Conservation (phyloP, 2,329 filamentous ascomycete species). For the Pleoardoris graminearum region DNA sequence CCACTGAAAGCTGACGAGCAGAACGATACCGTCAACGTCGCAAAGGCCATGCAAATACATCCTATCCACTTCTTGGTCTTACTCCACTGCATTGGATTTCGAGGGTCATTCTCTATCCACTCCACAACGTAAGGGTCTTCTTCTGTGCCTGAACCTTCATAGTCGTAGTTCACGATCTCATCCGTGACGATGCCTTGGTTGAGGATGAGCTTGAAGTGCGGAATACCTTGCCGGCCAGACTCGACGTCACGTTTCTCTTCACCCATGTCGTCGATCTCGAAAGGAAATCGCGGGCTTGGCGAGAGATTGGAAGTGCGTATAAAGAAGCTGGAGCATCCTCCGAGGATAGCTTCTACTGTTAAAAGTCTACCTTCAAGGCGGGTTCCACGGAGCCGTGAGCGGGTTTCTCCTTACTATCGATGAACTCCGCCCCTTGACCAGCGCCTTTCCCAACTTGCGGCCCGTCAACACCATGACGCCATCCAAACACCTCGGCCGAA, state of each 20-base stretch:
- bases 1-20: conserved; percentile 49
- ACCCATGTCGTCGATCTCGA: conserved; percentile 8
- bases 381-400: too few relatives aligned
- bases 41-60: conserved; percentile 46
- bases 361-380: too few relatives aligned
- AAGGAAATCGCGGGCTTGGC: neutral
- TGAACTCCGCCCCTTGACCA: too few relatives aligned
- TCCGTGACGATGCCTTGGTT: conserved; percentile 45
- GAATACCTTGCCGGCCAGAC: conserved; percentile 39
- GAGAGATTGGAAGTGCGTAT: neutral
- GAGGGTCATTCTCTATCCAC: conserved; percentile 52
- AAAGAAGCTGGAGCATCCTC: neutral
- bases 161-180: conserved; percentile 46
- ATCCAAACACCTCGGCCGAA: too few relatives aligned
- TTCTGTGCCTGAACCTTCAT: conserved; percentile 49
- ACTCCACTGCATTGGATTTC: conserved; percentile 49
- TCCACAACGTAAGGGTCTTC: conserved; percentile 52
- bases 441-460: too few relatives aligned
- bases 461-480: too few relatives aligned
- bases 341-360: neutral
- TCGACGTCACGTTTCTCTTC: conserved; percentile 24
- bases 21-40: conserved; percentile 50
- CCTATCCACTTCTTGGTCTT: conserved; percentile 49
- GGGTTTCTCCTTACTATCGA: too few relatives aligned
- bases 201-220: conserved; percentile 42